Conservation (phyloP, 306 rosid species). For the Abrus pulchellus region DNA sequence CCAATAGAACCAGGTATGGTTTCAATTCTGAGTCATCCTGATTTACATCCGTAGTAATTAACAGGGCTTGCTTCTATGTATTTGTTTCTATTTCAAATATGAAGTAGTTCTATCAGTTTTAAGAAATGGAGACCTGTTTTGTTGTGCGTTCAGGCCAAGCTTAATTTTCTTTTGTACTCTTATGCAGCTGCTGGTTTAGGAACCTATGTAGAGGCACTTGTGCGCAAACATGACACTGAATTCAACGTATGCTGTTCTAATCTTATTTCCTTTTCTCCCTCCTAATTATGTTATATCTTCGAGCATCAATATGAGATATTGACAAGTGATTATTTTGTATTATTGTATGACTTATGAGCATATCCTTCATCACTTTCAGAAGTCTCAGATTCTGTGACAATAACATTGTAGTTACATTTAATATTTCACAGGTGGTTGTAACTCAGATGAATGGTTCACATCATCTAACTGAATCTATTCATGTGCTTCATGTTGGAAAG, state of each 20-base stretch:
- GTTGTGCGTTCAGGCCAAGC: conserved; percentile 19
- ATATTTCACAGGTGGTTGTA: conserved; percentile 79
- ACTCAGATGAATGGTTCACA: conserved; percentile 81
- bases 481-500: conserved; percentile 88
- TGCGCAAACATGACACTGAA: conserved; percentile 92
- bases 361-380: conserved; percentile 2
- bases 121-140: conserved; percentile 23
- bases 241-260: conserved; percentile 73
- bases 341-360: not conserved
- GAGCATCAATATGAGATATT: conserved; percentile 10
- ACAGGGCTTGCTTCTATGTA: conserved; percentile 30
- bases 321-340: conserved; percentile 8
- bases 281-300: not conserved
- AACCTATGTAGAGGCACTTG: conserved; percentile 95
- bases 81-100: conserved; percentile 20
- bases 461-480: conserved; percentile 83
- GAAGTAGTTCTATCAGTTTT: conserved; percentile 18
- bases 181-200: conserved; percentile 98
- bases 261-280: conserved; percentile 26
- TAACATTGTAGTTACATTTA: conserved; percentile 34
- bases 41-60: conserved; percentile 32
- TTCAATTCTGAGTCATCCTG: conserved; percentile 37
- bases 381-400: conserved; percentile 19
- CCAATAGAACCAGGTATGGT: conserved; percentile 88
- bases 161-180: conserved; percentile 45